Percentiles rank a stretch among this genome's conserved stretches.
These are phyloP conservation scores for Aspergillus sp. DNA, from an alignment of 2,329 filamentous ascomycete genomes.

Conservation along the genomic window DNA sequence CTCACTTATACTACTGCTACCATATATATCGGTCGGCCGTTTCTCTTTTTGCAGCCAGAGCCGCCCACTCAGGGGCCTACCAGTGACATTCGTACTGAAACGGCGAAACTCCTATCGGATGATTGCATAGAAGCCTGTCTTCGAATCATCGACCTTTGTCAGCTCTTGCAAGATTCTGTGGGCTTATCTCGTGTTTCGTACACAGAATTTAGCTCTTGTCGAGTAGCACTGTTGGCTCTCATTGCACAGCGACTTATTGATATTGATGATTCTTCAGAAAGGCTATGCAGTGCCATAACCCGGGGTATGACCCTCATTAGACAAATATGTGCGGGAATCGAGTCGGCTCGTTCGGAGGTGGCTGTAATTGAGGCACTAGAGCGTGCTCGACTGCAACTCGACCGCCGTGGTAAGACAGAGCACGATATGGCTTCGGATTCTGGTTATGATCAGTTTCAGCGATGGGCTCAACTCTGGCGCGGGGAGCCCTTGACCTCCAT, in stretches of 20 bases:
- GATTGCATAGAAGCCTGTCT: constrained; percentile 51
- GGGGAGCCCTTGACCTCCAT: constrained; percentile 6
- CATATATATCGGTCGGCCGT: constrained; percentile 51
- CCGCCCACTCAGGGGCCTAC: neutral
- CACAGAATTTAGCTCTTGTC: constrained; percentile 52
- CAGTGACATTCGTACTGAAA: neutral
- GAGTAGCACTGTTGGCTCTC: constrained; percentile 49
- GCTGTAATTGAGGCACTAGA: constrained; percentile 50
- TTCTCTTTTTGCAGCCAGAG: constrained; percentile 39
- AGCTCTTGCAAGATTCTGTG: constrained; percentile 43
- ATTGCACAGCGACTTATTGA: constrained; percentile 27
- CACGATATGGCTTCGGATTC: constrained; percentile 30
- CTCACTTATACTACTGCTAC: constrained; percentile 49
- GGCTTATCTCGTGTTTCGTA: constrained; percentile 52
- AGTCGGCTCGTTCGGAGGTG: constrained; percentile 47
- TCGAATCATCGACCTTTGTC: constrained; percentile 47
- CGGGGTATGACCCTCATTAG: constrained; percentile 49
- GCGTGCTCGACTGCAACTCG: constrained; percentile 40
- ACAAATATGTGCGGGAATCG: constrained; percentile 47
- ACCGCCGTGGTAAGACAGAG: constrained; percentile 30
- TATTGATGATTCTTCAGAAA: constrained; percentile 20
- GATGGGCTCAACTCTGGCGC: constrained; percentile 46
- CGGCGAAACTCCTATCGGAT: constrained; percentile 32
- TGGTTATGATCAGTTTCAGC: constrained; percentile 46
- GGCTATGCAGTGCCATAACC: constrained; percentile 38